phyloP scores from a whole-genome alignment of 192 early-diverging fungal species.

The Bifiguratus adelaidae region DNA sequence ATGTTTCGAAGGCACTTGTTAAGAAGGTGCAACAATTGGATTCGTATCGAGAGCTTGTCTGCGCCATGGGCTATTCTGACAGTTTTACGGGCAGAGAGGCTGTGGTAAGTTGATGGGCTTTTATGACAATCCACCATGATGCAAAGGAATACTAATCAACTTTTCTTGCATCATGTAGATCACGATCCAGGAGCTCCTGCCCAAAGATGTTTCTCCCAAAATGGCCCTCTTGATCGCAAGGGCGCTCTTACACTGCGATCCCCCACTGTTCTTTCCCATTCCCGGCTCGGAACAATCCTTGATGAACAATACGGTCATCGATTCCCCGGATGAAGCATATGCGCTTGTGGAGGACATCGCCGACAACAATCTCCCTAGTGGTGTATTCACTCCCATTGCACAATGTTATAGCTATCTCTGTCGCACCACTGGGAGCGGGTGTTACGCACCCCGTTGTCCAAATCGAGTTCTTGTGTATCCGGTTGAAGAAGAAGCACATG shows the following conservation, averaged over 20 bases:
- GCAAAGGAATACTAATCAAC: background rate
- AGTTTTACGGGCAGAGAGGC: constrained; percentile 25
- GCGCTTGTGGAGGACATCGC: constrained; percentile 13
- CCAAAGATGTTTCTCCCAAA: background rate
- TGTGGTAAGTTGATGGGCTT: constrained; percentile 7
- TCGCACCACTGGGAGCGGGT: constrained; percentile 7
- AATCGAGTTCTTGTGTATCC: no score
- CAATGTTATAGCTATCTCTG: constrained; percentile 60
- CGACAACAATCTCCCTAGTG: constrained; percentile 48
- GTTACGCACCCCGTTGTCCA: constrained; percentile 18
- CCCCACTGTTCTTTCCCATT: constrained; percentile 12
- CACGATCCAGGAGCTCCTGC: background rate
- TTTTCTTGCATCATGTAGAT: background rate
- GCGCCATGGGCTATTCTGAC: constrained; percentile 13
- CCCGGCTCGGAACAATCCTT: constrained; percentile 14
- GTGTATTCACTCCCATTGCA: constrained; percentile 80
- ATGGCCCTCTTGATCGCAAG: constrained; percentile 7
- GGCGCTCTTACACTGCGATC: constrained; percentile 16
- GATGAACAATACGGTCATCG: constrained; percentile 14
- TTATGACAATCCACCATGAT: background rate
- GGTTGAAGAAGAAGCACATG: no score
- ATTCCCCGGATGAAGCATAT: constrained; percentile 20
- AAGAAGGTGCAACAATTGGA: background rate
- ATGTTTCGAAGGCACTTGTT: background rate
- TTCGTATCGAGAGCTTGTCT: constrained; percentile 8